Evolutionary conservation across 2,329 filamentous ascomycete genomes (phyloP).

Genomic region (Fusarium sp.): DNA sequence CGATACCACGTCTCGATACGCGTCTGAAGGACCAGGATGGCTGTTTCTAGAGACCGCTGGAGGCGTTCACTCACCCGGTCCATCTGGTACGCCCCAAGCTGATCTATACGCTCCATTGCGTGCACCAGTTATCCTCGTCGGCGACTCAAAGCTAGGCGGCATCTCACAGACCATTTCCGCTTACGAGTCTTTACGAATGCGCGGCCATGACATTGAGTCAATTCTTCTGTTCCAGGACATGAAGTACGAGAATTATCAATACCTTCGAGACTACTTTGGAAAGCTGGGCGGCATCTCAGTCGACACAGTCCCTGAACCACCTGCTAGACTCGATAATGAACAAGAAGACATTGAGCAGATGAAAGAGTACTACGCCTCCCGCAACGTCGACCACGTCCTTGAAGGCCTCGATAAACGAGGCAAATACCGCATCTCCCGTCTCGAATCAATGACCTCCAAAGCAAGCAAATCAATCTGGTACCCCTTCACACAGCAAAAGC

Average conservation of each 20-base stretch:
- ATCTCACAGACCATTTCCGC: constrained; percentile 83
- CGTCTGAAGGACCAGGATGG: constrained; percentile 61
- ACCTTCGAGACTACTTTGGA: constrained; percentile 72
- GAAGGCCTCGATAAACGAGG: constrained; percentile 63
- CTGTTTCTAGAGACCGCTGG: constrained; percentile 83
- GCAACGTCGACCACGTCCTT: constrained; percentile 56
- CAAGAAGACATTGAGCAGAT: constrained; percentile 65
- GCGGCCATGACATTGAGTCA: constrained; percentile 78
- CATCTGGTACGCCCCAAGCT: constrained; percentile 78
- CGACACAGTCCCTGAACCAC: constrained; percentile 66
- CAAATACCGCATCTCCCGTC: constrained; percentile 59
- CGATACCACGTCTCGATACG: constrained; percentile 44
- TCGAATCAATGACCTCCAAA: constrained; percentile 67
- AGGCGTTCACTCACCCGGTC: constrained; percentile 80
- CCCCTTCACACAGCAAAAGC: constrained; percentile 83
- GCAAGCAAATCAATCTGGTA: constrained; percentile 80
- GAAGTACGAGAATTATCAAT: constrained; percentile 72
- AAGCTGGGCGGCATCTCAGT: constrained; percentile 65
- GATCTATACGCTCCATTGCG: constrained; percentile 79
- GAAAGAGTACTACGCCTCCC: constrained; percentile 67
- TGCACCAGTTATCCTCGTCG: constrained; percentile 77
- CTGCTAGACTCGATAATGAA: constrained; percentile 51
- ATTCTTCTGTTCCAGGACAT: constrained; percentile 74
- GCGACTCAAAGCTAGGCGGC: constrained; percentile 78
- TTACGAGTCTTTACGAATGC: constrained; percentile 78